Conservation (phyloP, 768 basidiomycete species). For the Lyophyllum decastes region DNA sequence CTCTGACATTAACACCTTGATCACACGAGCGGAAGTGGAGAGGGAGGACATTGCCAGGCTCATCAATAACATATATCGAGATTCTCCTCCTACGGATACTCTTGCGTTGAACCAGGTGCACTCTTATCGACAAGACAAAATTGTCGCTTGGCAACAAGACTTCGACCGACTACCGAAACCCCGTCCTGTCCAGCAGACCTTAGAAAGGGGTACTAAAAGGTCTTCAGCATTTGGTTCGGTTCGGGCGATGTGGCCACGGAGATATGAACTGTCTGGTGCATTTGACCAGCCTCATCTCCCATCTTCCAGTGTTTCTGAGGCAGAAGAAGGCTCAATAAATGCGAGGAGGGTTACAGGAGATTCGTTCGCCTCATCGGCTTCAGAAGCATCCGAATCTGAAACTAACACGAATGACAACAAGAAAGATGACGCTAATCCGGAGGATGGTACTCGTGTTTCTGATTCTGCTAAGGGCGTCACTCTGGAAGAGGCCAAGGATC, state of each 20-base stretch:
- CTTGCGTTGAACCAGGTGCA: conserved; percentile 86
- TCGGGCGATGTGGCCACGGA: conserved; percentile 70
- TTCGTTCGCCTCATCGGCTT: conserved; percentile 67
- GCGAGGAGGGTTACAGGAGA: conserved; percentile 53
- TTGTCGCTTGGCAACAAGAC: conserved; percentile 96
- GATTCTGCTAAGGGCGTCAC: conserved; percentile 7
- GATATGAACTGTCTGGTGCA: conserved; percentile 53
- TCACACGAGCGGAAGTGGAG: conserved; percentile 74
- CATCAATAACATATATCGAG: conserved; percentile 79
- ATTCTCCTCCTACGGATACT: conserved; percentile 81
- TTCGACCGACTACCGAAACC: conserved; percentile 84
- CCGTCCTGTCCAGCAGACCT: conserved; percentile 44
- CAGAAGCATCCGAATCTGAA: conserved; percentile 72
- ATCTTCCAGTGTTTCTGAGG: conserved; percentile 72
- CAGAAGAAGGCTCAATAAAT: conserved; percentile 59
- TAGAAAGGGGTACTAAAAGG: conserved; percentile 53
- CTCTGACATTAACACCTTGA: conserved; percentile 64
- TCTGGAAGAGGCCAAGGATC: conserved; percentile 1
- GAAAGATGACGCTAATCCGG: conserved; percentile 9
- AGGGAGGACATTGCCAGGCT: conserved; percentile 69
- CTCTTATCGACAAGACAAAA: conserved; percentile 86
- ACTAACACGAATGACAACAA: conserved; percentile 24
- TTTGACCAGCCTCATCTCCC: conserved; percentile 57
- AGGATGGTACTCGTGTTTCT: neutral
- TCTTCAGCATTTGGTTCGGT: conserved; percentile 70